These are phyloP conservation scores for Lipomyces oligophaga DNA, from an alignment of 805 yeast genomes.

Conservation along the genomic window DNA sequence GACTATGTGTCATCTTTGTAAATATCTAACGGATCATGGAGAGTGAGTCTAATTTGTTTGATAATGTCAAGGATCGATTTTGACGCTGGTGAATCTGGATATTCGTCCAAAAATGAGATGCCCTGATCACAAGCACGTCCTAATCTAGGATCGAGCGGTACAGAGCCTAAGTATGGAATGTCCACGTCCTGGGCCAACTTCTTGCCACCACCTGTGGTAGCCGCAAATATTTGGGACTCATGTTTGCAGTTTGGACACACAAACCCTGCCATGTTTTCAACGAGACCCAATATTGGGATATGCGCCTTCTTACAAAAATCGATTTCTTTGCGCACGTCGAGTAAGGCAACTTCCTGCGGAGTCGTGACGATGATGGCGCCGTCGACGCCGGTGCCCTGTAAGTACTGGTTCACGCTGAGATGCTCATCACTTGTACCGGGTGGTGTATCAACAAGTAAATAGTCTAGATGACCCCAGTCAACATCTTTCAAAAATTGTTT, in stretches of 20 bases:
- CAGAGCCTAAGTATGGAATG: slow-evolving; percentile 81
- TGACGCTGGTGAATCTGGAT: slow-evolving; percentile 92
- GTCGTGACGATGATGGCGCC: slow-evolving; percentile 95
- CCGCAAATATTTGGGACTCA: slow-evolving; percentile 81
- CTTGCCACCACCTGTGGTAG: slow-evolving; percentile 97
- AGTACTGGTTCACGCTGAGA: slow-evolving; percentile 77
- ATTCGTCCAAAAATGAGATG: slow-evolving; percentile 71
- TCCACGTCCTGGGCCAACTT: slow-evolving; percentile 73
- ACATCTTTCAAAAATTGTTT: slow-evolving; percentile 93
- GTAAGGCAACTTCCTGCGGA: slow-evolving; percentile 93
- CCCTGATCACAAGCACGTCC: slow-evolving; percentile 88
- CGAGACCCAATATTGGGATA: slow-evolving; percentile 79
- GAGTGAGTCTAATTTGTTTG: slow-evolving; percentile 15
- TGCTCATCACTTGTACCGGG: slow-evolving; percentile 99
- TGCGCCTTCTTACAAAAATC: slow-evolving; percentile 92
- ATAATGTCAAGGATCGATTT: slow-evolving; percentile 81
- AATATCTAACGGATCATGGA: slow-evolving; percentile 30
- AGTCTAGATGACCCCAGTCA: slow-evolving; percentile 84
- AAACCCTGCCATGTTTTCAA: slow-evolving; percentile 97
- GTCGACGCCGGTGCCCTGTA: slow-evolving; percentile 87
- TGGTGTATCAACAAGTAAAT: slow-evolving; percentile 89
- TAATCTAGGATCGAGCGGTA: slow-evolving; percentile 93
- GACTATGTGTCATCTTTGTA: no score
- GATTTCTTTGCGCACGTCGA: slow-evolving; percentile 93
- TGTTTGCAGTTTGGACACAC: slow-evolving; percentile 94